Evolutionary conservation across 441 rosid genomes (phyloP).

Genomic region (Manihot esculenta): DNA sequence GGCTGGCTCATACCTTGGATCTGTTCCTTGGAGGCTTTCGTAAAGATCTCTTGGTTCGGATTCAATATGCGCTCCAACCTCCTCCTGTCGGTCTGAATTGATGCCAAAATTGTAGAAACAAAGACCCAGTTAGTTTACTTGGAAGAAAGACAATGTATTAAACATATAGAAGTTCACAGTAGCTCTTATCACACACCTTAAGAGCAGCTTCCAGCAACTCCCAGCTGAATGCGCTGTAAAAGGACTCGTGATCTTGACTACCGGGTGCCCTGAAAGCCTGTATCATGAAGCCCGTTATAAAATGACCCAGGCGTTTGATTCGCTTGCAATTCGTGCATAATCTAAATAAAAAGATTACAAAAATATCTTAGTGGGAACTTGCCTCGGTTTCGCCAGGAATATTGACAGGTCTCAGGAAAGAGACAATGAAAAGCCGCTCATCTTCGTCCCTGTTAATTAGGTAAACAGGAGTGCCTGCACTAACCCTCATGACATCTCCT

Average conservation of each 20-base stretch:
- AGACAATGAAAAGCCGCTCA: constrained; percentile 39
- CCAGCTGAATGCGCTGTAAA: constrained; percentile 44
- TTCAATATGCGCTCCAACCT: constrained; percentile 40
- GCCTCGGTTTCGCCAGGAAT: constrained; percentile 36
- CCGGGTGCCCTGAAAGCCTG: constrained; percentile 34
- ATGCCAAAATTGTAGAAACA: no score
- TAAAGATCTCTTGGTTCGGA: constrained; percentile 30
- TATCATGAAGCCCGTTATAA: neutral
- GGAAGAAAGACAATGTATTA: neutral
- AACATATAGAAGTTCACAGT: neutral
- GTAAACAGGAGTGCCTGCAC: constrained; percentile 43
- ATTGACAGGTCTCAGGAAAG: constrained; percentile 38
- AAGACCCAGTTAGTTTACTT: neutral
- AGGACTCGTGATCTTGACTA: constrained; percentile 31
- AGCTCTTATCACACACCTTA: constrained; percentile 25
- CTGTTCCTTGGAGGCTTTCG: constrained; percentile 48
- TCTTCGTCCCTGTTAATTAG: constrained; percentile 36
- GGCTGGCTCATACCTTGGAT: constrained; percentile 36
- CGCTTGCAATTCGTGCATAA: no score
- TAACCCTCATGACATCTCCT: constrained; percentile 42
- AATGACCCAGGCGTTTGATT: no score
- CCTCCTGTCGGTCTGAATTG: constrained; percentile 43
- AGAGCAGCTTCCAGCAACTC: constrained; percentile 55
- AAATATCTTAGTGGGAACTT: neutral
- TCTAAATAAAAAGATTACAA: no score